A percentile compares a stretch with the other conserved stretches of the same genome.
Conservation (phyloP, 2,329 filamentous ascomycete genomes). For the Tothia fuscella region DNA sequence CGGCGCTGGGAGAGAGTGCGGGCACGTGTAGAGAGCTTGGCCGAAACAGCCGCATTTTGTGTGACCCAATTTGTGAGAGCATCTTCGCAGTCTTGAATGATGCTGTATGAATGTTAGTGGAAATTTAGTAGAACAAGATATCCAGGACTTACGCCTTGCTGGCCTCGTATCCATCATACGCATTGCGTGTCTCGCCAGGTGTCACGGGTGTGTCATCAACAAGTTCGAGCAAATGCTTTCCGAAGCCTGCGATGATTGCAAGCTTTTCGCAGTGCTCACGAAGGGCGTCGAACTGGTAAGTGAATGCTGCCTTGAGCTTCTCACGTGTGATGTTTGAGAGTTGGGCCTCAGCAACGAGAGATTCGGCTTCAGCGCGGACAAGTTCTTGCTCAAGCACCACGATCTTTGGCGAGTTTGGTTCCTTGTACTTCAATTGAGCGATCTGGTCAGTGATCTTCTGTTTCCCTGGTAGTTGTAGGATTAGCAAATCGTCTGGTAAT, state of each 20-base stretch:
- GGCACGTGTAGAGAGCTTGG: constrained; percentile 76
- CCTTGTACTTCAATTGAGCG: constrained; percentile 98
- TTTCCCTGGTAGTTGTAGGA: constrained; percentile 48
- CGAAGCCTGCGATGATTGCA: constrained; percentile 92
- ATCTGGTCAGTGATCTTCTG: constrained; percentile 99
- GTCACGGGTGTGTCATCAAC: constrained; percentile 96
- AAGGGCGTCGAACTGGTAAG: constrained; percentile 95
- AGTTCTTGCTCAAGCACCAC: constrained; percentile 97
- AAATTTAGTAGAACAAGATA: neutral
- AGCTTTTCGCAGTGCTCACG: constrained; percentile 97
- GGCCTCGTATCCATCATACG: constrained; percentile 96
- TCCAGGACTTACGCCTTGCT: constrained; percentile 60
- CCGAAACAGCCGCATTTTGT: constrained; percentile 75
- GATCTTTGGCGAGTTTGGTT: constrained; percentile 94
- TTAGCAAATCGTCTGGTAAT: neutral
- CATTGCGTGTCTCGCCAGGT: constrained; percentile 86
- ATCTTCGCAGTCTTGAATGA: constrained; percentile 98
- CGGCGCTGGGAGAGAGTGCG: constrained; percentile 80
- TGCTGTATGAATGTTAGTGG: constrained; percentile 34
- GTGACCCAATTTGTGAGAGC: constrained; percentile 94
- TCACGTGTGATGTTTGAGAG: constrained; percentile 98
- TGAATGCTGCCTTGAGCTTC: constrained; percentile 97
- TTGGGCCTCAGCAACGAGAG: constrained; percentile 95
- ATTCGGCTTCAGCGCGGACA: constrained; percentile 94
- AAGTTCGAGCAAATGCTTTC: constrained; percentile 94